Evolutionary conservation across 2,329 filamentous ascomycete species (phyloP), one percentile per base, ranked within the genome.

Genomic region (Hypoxylon sp.): DNA sequence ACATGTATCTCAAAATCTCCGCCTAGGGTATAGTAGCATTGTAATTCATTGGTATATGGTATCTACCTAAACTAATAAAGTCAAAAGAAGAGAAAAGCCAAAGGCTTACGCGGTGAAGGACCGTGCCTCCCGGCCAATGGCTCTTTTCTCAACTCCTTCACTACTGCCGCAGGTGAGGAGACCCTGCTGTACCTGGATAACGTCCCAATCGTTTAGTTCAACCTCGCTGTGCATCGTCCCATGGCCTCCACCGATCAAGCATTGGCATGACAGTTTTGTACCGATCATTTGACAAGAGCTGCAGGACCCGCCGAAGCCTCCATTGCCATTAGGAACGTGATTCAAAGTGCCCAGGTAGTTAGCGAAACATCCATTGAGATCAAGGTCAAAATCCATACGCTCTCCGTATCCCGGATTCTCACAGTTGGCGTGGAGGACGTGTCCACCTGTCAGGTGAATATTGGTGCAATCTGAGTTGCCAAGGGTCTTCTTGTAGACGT

Each of bases 361-460:
- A n/a, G 54, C 64, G 14, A 67, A 59, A 51, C 67, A 69, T 6
- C 3, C 5, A 19, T 69, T 63, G 50, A 69, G 67, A 16, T 69
- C 61, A 34, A 69, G 67, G 7, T 27, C 8, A 14, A 46, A 53
- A 25, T 68, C 63, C 2, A 25, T 19, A 11, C 5, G 19, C 7
- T 3, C 19, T 5, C 46, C 12, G 4, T 47, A 39, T 32, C 41
- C 65, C 3, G 53, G 56, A 14, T 58, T 23, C 14, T 14, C 27
- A 14, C 67, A 69, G 11, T 39, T 61, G 4, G 67, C 61, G 14
- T 27, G 45, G 23, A 69, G 64, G 12, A 56, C 16, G 39, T 61
- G 57, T 3, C 58, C 47, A 2, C 58, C 54, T 5, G 48, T 50
- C 2, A 69, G 56, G 29, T 37, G 58, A 51, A 69, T 67, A 11